phyloP scores from a whole-genome alignment of 2,329 filamentous ascomycete genomes.

The Sclerotinia sclerotiorum region DNA sequence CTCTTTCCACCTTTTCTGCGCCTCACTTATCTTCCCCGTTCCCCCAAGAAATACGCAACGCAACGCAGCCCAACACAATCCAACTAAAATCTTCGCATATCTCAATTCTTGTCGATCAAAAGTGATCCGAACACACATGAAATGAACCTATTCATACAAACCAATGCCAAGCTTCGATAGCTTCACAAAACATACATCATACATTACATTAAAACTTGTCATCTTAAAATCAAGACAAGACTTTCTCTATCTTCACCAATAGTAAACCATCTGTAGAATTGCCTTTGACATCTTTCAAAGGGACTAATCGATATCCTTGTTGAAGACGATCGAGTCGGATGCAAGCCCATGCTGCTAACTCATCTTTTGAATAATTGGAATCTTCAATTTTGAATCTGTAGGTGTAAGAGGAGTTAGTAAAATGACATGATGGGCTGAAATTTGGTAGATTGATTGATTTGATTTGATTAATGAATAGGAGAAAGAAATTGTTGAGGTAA shows the following conservation, averaged over 20 bases:
- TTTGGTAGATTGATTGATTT: not conserved
- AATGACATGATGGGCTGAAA: not conserved
- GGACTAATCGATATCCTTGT: conserved; percentile 74
- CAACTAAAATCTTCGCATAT: not conserved
- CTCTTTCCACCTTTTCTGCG: not conserved
- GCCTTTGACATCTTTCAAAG: conserved; percentile 69
- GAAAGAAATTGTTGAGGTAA: not conserved
- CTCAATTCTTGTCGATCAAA: too few relatives aligned
- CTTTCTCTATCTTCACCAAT: conserved; percentile 71
- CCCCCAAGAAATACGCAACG: not conserved
- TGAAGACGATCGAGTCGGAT: conserved; percentile 79
- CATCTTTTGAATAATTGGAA: conserved; percentile 76
- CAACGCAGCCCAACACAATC: not conserved
- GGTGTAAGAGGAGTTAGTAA: conserved; percentile 7
- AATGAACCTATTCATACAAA: not conserved
- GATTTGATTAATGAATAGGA: not conserved
- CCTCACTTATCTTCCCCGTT: not conserved
- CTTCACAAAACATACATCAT: conserved; percentile 1
- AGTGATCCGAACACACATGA: not conserved
- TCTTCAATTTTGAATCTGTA: conserved; percentile 76
- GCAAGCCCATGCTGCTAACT: conserved; percentile 84
- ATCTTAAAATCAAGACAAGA: conserved; percentile 18
- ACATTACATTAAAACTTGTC: conserved; percentile 10
- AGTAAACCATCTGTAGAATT: conserved; percentile 65
- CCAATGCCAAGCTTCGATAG: not conserved